Conservation (phyloP, 2,329 filamentous ascomycete species). For the Fusarium subglutinans region DNA sequence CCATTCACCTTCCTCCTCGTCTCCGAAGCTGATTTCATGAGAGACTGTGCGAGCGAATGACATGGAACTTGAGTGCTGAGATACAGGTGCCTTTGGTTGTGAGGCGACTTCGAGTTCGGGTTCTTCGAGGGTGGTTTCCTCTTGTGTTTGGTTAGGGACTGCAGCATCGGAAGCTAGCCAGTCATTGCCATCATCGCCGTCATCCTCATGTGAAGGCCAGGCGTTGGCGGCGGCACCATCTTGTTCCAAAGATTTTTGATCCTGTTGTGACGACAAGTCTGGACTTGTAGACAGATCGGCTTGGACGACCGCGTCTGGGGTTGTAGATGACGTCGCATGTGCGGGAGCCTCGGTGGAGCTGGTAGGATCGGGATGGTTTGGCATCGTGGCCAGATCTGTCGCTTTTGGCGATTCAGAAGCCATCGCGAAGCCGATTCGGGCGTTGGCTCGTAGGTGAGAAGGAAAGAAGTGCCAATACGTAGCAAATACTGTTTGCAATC, state of each 20-base stretch:
- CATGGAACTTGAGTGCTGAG: slow-evolving; percentile 67
- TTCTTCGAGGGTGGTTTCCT: slow-evolving; percentile 20
- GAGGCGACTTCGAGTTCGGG: slow-evolving; percentile 21
- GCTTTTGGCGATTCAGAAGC: slow-evolving; percentile 48
- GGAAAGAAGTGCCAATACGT: slow-evolving; percentile 25
- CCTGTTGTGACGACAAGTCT: slow-evolving; percentile 22
- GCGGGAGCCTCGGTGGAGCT: slow-evolving; percentile 28
- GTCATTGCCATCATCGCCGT: slow-evolving; percentile 36
- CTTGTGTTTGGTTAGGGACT: slow-evolving; percentile 8
- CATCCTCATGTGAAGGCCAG: slow-evolving; percentile 39
- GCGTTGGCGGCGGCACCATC: slow-evolving; percentile 18
- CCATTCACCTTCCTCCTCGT: slow-evolving; percentile 70
- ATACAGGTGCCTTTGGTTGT: slow-evolving; percentile 44
- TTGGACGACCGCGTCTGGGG: slow-evolving; percentile 15
- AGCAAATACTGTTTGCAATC: slow-evolving; percentile 35
- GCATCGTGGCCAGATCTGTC: slow-evolving; percentile 54
- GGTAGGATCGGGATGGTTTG: slow-evolving; percentile 44
- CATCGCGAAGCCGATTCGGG: slow-evolving; percentile 46
- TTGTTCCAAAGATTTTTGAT: slow-evolving; percentile 1
- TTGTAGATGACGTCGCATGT: slow-evolving; percentile 37
- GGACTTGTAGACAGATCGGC: slow-evolving; percentile 7
- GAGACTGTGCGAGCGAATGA: slow-evolving; percentile 73
- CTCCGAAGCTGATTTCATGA: slow-evolving; percentile 68
- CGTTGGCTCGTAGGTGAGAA: slow-evolving; percentile 21
- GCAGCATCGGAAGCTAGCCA: slow-evolving; percentile 40